Conservation (phyloP, 129 eudicot genomes). For the Helianthus tuberosus region DNA sequence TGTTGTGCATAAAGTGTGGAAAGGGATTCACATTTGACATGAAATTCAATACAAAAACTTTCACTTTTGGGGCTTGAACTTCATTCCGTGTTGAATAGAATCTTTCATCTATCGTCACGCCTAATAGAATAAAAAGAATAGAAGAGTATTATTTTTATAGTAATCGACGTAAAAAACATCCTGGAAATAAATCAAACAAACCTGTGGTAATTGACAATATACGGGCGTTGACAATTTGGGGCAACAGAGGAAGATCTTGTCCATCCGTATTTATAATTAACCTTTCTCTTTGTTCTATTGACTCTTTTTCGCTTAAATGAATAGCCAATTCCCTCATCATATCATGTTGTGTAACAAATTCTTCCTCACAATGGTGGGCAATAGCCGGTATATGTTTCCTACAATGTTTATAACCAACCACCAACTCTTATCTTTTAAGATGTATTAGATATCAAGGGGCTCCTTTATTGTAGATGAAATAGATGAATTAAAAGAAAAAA, state of each 20-base stretch:
- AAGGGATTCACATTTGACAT: slow-evolving; percentile 4
- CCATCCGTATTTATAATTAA: slow-evolving; percentile 35
- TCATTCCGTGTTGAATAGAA: slow-evolving; percentile 41
- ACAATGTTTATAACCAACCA: too few relatives aligned
- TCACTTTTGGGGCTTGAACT: slow-evolving; percentile 36
- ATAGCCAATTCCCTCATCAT: slow-evolving; percentile 49
- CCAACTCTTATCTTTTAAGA: slow-evolving; percentile 24
- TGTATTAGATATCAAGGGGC: not conserved
- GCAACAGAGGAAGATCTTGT: slow-evolving; percentile 26
- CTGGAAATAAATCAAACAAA: not conserved
- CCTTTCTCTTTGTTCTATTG: slow-evolving; percentile 32
- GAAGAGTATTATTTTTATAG: not conserved
- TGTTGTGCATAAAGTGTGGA: slow-evolving; percentile 17
- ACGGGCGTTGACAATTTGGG: slow-evolving; percentile 27
- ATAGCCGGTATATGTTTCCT: not conserved
- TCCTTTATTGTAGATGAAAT: slow-evolving; percentile 27
- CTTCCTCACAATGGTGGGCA: slow-evolving; percentile 32
- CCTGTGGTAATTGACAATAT: slow-evolving; percentile 48
- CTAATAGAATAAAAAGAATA: not conserved
- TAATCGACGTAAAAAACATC: not conserved
- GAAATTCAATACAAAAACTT: slow-evolving; percentile 51
- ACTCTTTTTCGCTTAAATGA: slow-evolving; percentile 30
- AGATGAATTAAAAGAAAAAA: too few relatives aligned
- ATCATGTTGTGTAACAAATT: slow-evolving; percentile 41
- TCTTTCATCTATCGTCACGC: slow-evolving; percentile 35